Evolutionary conservation across 2,329 filamentous ascomycete genomes (phyloP).

Genomic region (Colletotrichum spaethianum): DNA sequence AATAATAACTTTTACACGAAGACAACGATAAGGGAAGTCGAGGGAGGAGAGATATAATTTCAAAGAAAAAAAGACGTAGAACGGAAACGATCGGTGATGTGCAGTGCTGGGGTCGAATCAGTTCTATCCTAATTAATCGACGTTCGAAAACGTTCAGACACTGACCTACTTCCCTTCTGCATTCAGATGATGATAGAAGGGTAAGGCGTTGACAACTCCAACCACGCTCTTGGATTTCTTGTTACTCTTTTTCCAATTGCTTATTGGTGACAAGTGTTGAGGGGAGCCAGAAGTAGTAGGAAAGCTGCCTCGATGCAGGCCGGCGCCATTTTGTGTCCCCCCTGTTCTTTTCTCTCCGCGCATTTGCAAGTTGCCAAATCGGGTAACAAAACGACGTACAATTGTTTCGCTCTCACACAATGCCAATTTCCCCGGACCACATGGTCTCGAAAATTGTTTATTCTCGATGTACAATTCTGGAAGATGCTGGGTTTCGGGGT

Average conservation of each 20-base stretch:
- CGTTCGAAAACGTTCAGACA: slow-evolving; percentile 8
- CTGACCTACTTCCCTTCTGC: slow-evolving; percentile 36
- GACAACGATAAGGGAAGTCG: not conserved
- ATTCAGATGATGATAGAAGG: slow-evolving; percentile 30
- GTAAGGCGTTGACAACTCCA: slow-evolving; percentile 41
- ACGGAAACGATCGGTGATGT: slow-evolving; percentile 10
- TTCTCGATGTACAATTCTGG: not conserved
- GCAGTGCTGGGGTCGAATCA: slow-evolving; percentile 40
- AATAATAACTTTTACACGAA: not conserved
- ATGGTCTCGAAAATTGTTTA: not conserved
- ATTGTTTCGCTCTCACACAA: too few relatives aligned
- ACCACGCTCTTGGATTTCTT: slow-evolving; percentile 17
- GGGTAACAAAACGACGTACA: not conserved
- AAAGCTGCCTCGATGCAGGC: not conserved
- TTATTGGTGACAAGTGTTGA: not conserved
- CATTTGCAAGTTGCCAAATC: not conserved
- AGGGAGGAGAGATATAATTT: too few relatives aligned
- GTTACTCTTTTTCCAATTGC: not conserved
- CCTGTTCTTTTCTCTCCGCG: not conserved
- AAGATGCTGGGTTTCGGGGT: not conserved
- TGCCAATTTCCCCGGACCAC: not conserved
- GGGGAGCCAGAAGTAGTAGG: not conserved
- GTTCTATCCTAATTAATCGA: slow-evolving; percentile 10
- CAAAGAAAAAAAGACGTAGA: not conserved
- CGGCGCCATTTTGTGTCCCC: not conserved